Evolutionary conservation across 202 grass and related monocot species (phyloP), one percentile per base, ranked within the genome.

Genomic region (Tripidium arundinaceum): DNA sequence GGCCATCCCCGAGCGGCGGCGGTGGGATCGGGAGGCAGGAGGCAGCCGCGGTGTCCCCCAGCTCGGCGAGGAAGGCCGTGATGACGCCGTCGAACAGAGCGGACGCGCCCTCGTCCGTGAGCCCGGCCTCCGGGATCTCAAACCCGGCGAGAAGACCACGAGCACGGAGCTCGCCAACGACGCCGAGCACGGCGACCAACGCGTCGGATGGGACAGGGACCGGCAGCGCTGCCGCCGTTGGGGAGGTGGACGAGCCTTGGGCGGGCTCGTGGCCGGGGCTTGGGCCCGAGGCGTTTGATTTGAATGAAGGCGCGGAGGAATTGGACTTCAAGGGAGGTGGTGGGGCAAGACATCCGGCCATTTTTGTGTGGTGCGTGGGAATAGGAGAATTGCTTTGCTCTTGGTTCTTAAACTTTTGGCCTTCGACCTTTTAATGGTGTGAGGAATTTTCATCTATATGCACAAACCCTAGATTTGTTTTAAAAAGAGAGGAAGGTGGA

Each of bases 71-170:
- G 79, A 91, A 85, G 43, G 47, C 36, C 0, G 74, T 40, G 14
- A 91, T 50, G 25, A 88, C 29, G 34, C 42, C 34, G 2, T 83
- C 54, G 38, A 91, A 91, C 21, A 83, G 34, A 12, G 61, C 68
- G 11, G 39, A 25, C n/a, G 72, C 75, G 31, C 41, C 45, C 67
- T 41, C 68, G 34, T 63, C 68, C 1, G 46, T 54, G 76, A 45
- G 62, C 43, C 49, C 27, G 60, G 37, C 45, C 41, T 62, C 34
- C 18, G 72, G 72, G 55, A 55, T 72, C 72, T 77, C 43, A 43
- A 82, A 74, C 12, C 72, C 55, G 6, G 43, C 26, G 13, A 87
- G 79, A 66, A 55, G 59, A 14, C 85, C 79, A 33, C 34, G 45
- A 42, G 64, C 42, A 14, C 57, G 72, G 34, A 87, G 85, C 65